A percentile compares a stretch with the other conserved stretches of the same genome.
Evolutionary conservation across 176 grass and related monocot species (phyloP).

Genomic region (Aegilops umbellulata): DNA sequence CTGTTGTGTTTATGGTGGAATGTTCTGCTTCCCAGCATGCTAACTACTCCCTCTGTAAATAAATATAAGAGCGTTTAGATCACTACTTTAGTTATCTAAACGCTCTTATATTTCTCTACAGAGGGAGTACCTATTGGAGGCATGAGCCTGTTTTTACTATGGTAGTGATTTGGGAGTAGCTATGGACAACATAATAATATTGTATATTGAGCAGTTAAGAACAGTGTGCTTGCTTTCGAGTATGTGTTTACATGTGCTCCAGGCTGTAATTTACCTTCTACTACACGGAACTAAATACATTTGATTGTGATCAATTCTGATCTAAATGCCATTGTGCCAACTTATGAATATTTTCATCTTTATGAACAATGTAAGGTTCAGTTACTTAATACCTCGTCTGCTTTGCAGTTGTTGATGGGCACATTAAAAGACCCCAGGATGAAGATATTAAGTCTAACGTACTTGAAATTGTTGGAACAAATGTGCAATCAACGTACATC

Average conservation of each 20-base stretch:
- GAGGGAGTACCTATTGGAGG: background rate
- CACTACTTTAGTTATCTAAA: no score
- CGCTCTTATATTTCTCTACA: no score
- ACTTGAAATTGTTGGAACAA: slow-evolving; percentile 87
- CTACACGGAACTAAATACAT: background rate
- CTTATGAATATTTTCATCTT: no score
- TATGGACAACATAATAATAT: background rate
- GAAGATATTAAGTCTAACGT: slow-evolving; percentile 96
- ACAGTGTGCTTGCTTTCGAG: background rate
- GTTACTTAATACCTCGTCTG: slow-evolving; percentile 15
- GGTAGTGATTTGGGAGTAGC: background rate
- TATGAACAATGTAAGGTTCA: background rate
- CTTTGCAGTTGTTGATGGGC: slow-evolving; percentile 71
- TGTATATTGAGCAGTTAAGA: background rate
- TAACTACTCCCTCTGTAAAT: background rate
- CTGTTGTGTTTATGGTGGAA: background rate
- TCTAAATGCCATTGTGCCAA: no score
- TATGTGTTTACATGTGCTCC: background rate
- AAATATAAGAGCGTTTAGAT: no score
- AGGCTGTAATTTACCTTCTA: background rate
- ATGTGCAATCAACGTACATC: slow-evolving; percentile 97
- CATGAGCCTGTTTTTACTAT: background rate
- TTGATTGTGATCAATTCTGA: no score
- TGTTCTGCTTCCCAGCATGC: background rate
- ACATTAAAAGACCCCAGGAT: slow-evolving; percentile 82